Evolutionary conservation across 2,329 filamentous ascomycete genomes (phyloP).

Genomic region (Aspergillus ustus): DNA sequence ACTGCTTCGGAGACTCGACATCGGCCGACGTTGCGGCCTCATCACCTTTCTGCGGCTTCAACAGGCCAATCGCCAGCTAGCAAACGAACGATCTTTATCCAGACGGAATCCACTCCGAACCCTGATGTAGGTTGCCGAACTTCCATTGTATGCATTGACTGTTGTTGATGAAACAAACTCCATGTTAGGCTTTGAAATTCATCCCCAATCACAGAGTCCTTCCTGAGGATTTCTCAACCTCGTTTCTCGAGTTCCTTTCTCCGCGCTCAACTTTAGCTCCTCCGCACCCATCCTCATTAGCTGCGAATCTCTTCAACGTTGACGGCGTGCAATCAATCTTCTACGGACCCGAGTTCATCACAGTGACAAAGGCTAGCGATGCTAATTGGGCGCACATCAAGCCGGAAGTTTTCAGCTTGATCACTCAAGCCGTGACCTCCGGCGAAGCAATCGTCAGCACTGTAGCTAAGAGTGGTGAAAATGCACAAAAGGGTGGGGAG

Average conservation of each 20-base stretch:
- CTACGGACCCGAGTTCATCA: constrained; percentile 95
- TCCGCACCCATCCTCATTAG: constrained; percentile 88
- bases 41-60: constrained; percentile 44
- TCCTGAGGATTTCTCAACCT: constrained; percentile 70
- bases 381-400: constrained; percentile 94
- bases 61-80: constrained; percentile 44
- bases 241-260: constrained; percentile 89
- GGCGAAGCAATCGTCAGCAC: constrained; percentile 81
- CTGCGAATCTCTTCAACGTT: constrained; percentile 86
- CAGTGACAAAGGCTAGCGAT: constrained; percentile 85
- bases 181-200: constrained; percentile 76
- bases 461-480: constrained; percentile 62
- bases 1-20: constrained; percentile 52
- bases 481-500: constrained; percentile 53
- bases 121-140: constrained; percentile 65
- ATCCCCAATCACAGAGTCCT: constrained; percentile 87
- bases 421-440: constrained; percentile 87
- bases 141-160: background rate
- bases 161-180: background rate
- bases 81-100: constrained; percentile 88
- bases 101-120: constrained; percentile 94
- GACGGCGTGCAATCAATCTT: constrained; percentile 96
- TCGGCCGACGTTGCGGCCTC: constrained; percentile 51
- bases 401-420: constrained; percentile 91
- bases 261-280: constrained; percentile 86